These are phyloP conservation scores for Zygosaccharomyces kombuchaensis DNA, from an alignment of 805 yeast species.

Conservation along the genomic window DNA sequence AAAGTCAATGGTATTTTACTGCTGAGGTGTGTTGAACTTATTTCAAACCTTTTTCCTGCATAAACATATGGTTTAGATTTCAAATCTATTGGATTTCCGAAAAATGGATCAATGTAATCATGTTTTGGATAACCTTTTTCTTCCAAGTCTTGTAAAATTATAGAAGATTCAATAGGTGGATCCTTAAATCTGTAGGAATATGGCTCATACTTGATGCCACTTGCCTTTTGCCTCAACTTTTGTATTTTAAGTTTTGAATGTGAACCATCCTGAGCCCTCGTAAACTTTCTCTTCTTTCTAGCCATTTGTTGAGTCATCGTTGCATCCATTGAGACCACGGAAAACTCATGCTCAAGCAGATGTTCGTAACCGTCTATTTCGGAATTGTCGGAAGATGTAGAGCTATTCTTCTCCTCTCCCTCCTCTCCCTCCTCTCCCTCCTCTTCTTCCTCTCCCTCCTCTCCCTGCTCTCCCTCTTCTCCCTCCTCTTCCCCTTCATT, in stretches of 20 bases:
- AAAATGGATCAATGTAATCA: slow-evolving; percentile 61
- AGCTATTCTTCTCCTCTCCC: slow-evolving; percentile 10
- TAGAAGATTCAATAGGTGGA: slow-evolving; percentile 24
- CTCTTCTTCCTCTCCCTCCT: slow-evolving; percentile 8
- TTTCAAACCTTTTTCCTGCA: slow-evolving; percentile 60
- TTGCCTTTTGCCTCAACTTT: background rate
- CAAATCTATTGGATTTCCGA: slow-evolving; percentile 48
- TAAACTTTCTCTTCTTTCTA: slow-evolving; percentile 10
- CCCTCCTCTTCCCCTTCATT: slow-evolving; percentile 12
- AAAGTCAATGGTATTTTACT: slow-evolving; percentile 32
- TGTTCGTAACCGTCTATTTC: background rate
- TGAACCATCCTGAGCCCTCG: background rate
- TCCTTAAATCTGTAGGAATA: slow-evolving; percentile 14
- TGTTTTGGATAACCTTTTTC: slow-evolving; percentile 45
- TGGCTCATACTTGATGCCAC: slow-evolving; percentile 6
- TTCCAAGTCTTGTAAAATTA: slow-evolving; percentile 46
- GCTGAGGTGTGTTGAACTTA: slow-evolving; percentile 40
- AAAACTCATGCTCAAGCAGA: background rate
- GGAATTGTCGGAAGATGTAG: background rate
- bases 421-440: slow-evolving; percentile 5
- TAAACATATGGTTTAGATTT: slow-evolving; percentile 52
- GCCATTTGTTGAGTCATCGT: slow-evolving; percentile 25
- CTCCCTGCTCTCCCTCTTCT: background rate
- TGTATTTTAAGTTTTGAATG: background rate
- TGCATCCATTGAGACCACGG: slow-evolving; percentile 18